A percentile compares a stretch with the other conserved stretches of the same genome.
Conservation (phyloP, 2,329 filamentous ascomycete species). For the Penicillium sclerotiorum region DNA sequence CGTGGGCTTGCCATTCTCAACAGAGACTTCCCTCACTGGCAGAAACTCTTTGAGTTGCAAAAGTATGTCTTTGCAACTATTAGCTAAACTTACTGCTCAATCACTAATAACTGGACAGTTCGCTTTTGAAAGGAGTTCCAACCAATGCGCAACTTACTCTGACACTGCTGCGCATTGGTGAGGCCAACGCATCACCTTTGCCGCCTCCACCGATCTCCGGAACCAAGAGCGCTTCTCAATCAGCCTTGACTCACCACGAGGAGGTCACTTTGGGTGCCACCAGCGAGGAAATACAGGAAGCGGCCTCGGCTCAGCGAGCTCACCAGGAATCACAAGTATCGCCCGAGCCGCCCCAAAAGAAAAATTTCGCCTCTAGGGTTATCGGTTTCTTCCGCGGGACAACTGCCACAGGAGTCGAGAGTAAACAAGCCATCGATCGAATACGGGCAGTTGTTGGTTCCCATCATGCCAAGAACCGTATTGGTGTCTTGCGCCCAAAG, state of each 20-base stretch:
- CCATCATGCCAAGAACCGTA: slow-evolving; percentile 66
- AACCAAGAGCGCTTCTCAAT: slow-evolving; percentile 51
- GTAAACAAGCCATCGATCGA: slow-evolving; percentile 70
- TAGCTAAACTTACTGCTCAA: background rate
- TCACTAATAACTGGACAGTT: slow-evolving; percentile 43
- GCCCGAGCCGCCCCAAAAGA: too few relatives aligned
- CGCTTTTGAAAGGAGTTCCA: slow-evolving; percentile 76
- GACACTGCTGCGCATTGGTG: slow-evolving; percentile 78
- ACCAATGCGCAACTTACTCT: slow-evolving; percentile 84
- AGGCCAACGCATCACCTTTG: slow-evolving; percentile 77
- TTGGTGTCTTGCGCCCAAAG: slow-evolving; percentile 66
- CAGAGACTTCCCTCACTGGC: slow-evolving; percentile 66
- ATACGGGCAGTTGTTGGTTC: slow-evolving; percentile 66
- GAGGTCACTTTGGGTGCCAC: slow-evolving; percentile 64
- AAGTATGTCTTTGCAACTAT: slow-evolving; percentile 51
- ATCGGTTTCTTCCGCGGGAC: slow-evolving; percentile 69
- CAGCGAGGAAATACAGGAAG: slow-evolving; percentile 66
- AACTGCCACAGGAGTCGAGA: slow-evolving; percentile 71
- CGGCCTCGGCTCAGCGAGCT: slow-evolving; percentile 61
- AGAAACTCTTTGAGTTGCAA: slow-evolving; percentile 71
- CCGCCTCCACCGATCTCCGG: slow-evolving; percentile 60
- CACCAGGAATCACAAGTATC: too few relatives aligned
- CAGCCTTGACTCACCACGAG: slow-evolving; percentile 56
- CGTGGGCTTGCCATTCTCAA: slow-evolving; percentile 57
- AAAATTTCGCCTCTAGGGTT: slow-evolving; percentile 51